Conservation (phyloP, 1,284 basidiomycete species). For the Amanita bisporigera region DNA sequence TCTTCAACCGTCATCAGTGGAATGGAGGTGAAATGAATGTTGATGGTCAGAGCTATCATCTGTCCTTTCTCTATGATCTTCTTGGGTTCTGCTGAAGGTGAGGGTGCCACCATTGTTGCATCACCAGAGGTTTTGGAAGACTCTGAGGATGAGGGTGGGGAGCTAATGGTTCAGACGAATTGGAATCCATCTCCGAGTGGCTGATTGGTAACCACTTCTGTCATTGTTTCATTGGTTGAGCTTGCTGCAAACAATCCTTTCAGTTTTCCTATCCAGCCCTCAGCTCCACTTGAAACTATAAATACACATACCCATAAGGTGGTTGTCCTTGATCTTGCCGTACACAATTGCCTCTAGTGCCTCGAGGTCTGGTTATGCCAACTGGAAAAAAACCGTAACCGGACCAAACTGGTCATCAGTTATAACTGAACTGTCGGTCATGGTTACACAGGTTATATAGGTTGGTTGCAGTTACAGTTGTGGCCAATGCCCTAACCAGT, state of each 20-base stretch:
- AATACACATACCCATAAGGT: conserved; percentile 63
- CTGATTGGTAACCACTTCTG: conserved; percentile 46
- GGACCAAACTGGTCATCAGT: too few species aligned
- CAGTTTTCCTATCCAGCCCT: conserved; percentile 63
- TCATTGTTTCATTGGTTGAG: conserved; percentile 47
- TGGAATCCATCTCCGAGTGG: conserved; percentile 48
- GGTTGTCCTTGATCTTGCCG: conserved; percentile 79
- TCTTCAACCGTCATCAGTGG: conserved; percentile 75
- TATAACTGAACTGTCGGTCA: too few species aligned
- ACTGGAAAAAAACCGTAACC: too few species aligned
- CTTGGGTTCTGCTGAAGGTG: conserved; percentile 33
- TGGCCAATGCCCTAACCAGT: too few species aligned
- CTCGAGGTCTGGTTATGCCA: too few species aligned
- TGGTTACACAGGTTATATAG: too few species aligned
- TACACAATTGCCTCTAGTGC: conserved; percentile 78
- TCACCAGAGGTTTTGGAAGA: neutral
- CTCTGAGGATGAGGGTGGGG: conserved; percentile 4
- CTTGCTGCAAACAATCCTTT: conserved; percentile 82
- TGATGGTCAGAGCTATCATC: conserved; percentile 69
- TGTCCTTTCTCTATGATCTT: conserved; percentile 51
- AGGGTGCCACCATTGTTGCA: neutral
- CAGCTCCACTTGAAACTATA: neutral
- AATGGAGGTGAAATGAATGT: conserved; percentile 64
- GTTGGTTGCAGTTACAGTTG: too few species aligned
- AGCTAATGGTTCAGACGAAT: conserved; percentile 19